A percentile compares a stretch with the other conserved stretches of the same genome.
Evolutionary conservation across 768 basidiomycete genomes (phyloP).

Genomic region (Russula abietina): DNA sequence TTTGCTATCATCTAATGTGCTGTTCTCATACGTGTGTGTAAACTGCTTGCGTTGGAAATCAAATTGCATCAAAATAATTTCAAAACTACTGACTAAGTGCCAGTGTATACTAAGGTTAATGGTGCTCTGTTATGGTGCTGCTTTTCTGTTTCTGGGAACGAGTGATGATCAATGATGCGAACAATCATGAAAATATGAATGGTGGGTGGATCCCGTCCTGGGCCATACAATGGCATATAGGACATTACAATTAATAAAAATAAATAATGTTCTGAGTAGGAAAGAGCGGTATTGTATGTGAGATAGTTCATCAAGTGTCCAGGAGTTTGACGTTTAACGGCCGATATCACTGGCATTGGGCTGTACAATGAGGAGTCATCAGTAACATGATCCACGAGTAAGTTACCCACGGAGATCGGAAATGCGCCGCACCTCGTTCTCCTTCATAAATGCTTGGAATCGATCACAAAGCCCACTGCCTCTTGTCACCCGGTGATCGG

Average conservation of each 20-base stretch:
- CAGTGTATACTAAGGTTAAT: neutral
- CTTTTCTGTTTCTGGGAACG: neutral
- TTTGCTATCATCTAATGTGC: conserved; percentile 15
- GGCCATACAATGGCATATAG: neutral
- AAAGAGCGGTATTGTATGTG: neutral
- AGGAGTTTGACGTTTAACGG: neutral
- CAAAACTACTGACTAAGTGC: neutral
- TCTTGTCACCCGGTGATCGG: conserved; percentile 11
- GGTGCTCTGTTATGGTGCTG: neutral
- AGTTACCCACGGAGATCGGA: neutral
- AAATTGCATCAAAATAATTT: neutral
- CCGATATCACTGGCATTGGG: neutral
- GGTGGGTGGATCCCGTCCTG: neutral
- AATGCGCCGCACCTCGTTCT: conserved; percentile 3
- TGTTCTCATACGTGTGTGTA: neutral
- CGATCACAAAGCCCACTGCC: neutral
- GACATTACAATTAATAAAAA: neutral
- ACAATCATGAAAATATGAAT: neutral
- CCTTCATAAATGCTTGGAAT: neutral
- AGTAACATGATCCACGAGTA: too few relatives aligned
- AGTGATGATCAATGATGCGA: conserved; percentile 11
- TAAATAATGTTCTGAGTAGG: neutral
- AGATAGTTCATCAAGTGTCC: neutral
- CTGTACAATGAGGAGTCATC: neutral
- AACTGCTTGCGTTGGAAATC: neutral